A percentile compares a stretch with the other conserved stretches of the same genome.
Conservation (phyloP, 2,329 filamentous ascomycete genomes). For the Fusarium sulawesiense region DNA sequence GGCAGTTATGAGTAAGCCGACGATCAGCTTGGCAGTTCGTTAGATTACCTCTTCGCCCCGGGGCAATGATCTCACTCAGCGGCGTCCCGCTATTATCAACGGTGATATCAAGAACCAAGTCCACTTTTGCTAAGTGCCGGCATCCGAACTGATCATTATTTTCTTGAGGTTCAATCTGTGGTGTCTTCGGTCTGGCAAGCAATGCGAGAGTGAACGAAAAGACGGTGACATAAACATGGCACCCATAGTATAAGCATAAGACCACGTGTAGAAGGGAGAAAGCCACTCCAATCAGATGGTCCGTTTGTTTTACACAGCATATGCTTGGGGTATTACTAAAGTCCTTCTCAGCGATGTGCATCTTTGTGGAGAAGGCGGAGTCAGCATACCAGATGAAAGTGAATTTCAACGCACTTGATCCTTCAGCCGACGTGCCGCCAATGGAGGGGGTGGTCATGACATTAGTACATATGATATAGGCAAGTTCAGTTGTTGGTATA, state of each 20-base stretch:
- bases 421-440: background rate
- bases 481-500: background rate
- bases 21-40: background rate
- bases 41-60: background rate
- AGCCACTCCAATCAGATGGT: background rate
- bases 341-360: background rate
- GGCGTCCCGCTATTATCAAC: background rate
- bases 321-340: background rate
- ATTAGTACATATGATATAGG: background rate
- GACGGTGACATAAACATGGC: background rate
- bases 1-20: background rate
- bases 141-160: background rate
- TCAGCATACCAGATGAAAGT: background rate
- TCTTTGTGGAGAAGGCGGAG: background rate
- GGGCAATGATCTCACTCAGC: slow-evolving; percentile 24
- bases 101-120: rapidly evolving
- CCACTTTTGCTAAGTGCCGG: background rate
- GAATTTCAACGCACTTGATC: background rate
- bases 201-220: background rate
- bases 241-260: slow-evolving; percentile 2
- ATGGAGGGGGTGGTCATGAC: background rate
- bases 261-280: background rate
- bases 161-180: background rate
- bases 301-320: background rate
- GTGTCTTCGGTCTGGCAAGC: background rate